Percentiles rank a stretch among this genome's conserved stretches.
phyloP scores from a whole-genome alignment of 2,329 filamentous ascomycete species.

The Penicillium sp. region DNA sequence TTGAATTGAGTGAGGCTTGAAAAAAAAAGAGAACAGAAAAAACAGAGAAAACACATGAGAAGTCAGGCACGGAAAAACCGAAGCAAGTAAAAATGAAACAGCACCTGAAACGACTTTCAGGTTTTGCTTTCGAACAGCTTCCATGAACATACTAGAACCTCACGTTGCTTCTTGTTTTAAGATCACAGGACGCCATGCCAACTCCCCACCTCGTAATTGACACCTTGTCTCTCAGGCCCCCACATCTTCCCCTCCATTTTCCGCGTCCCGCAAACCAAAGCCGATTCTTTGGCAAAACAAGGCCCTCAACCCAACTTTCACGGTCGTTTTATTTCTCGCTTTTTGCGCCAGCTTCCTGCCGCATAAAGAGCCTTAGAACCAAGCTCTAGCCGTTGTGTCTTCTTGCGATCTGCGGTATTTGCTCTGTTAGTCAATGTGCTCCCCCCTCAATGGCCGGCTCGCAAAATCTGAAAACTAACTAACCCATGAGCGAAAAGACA shows the following conservation, averaged over 20 bases:
- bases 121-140: too few relatives aligned
- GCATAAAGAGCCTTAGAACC: background rate
- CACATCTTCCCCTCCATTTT: slow-evolving; percentile 6
- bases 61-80: too few relatives aligned
- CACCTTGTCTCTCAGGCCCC: slow-evolving; percentile 11
- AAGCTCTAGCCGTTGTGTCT: background rate
- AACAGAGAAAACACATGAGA: too few relatives aligned
- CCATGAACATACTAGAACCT: background rate
- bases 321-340: background rate
- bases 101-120: too few relatives aligned
- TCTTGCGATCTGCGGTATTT: too few relatives aligned
- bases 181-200: background rate
- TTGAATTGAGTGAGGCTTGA: too few relatives aligned
- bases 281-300: slow-evolving; percentile 8
- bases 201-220: background rate
- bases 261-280: slow-evolving; percentile 20
- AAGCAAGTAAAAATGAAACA: too few relatives aligned
- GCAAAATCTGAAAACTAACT: background rate
- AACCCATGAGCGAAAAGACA: slow-evolving; percentile 2
- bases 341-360: background rate
- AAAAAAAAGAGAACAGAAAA: too few relatives aligned
- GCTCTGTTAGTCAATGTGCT: background rate
- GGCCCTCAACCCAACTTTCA: slow-evolving; percentile 2
- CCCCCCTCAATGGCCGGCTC: background rate
- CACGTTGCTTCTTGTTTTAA: background rate